Base-by-base conservation (phyloP, 169 alveolate genomes). In the Eimeria tenella region DNA sequence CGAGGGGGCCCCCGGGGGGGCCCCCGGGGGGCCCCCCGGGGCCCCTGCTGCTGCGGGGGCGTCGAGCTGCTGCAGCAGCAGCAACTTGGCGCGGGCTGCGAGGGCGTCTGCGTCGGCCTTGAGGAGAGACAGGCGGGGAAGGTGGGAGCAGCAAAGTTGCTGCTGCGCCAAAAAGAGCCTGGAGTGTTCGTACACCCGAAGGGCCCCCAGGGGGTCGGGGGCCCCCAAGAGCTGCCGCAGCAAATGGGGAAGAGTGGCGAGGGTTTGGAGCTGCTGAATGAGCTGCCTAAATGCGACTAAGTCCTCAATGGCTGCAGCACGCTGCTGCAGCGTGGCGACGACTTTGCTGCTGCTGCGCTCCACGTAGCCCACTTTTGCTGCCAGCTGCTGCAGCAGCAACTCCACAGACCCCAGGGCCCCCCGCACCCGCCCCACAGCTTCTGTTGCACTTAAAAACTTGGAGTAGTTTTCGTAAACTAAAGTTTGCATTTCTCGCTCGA, bases 401-500 rank as follows among this genome's bases (percentile, higher is more conserved):
- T 95, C 96, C 31, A 96, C 94, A 25, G 71, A 8, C 60, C 62
- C 89, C 86, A 96, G 95, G 68, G 90, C 62, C 53, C 88, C 75
- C 71, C 96, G 97, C 95, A 97, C 96, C 68, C 95, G 90, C 71
- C 95, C 90, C 11, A 98, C 96, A 9, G 98, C 95, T 82, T 97
- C 98, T 23, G 98, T 97, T 21, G 99, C 98, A 13, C 97, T 89
- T 17, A 98, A 96, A 96, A 98, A 98, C 93, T 97, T 97, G 52
- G 94, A 95, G 88, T 98, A 98, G 95, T 98, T 97, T 74, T 98
- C 98, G 92, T 97, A 98, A 3, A 98, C 99, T 42, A 98, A 91
- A 19, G 98, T 95, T 92, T 97, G 97, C 89, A 98, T 96, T 70
- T 96, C 98, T 31, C 97, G 94, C 82, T 97, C 98, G 23, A 94